Base-by-base conservation (phyloP, 257 asterid species). In the Lycium ferocissimum region DNA sequence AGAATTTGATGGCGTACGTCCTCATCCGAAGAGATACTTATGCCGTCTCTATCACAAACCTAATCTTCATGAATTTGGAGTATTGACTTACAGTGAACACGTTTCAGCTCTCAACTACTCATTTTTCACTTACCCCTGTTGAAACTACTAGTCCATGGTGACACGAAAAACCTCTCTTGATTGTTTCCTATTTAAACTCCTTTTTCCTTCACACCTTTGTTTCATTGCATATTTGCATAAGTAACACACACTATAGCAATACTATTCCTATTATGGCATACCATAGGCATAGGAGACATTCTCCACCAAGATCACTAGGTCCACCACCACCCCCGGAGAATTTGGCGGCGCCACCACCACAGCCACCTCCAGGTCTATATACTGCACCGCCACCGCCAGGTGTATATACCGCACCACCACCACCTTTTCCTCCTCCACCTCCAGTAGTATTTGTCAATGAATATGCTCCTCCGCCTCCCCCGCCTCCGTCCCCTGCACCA, bases 361-460 rank as follows among this genome's bases (percentile, higher is more conserved):
- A 80, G 13, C 80, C 86, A 1, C 85, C 89, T 0, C 66, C 57
- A 0, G 69, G 5, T 54, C 63, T 9, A 58, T 49, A 49, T 49
- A 49, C 54, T 9, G 57, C 54, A n/a, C 84, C 35, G 17, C 81
- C 79, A 70, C 80, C 81, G 8, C 84, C 49, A 40, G 83, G 43
- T 14, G 69, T 65, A 40, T 81, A 17, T 85, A 33, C 58, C 2
- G 20, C 76, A n/a, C 79, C 47, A 11, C 76, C 79, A 18, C 45
- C 73, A 33, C 75, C 83, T 37, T 45, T 7, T 57, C 75, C 75
- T 49, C 86, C 87, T 20, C 71, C 82, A 10, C 86, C 87, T 20
- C 71, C 82, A 10, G 14, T 13, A 20, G 76, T 67, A 37, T 13
- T 3, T 22, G 45, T 26, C 63, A 51, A 26, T 26, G 81, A 51